A percentile compares a stretch with the other conserved stretches of the same genome.
Evolutionary conservation across 306 rosid genomes (phyloP).

Genomic region (Fragaria nilgerrensis): DNA sequence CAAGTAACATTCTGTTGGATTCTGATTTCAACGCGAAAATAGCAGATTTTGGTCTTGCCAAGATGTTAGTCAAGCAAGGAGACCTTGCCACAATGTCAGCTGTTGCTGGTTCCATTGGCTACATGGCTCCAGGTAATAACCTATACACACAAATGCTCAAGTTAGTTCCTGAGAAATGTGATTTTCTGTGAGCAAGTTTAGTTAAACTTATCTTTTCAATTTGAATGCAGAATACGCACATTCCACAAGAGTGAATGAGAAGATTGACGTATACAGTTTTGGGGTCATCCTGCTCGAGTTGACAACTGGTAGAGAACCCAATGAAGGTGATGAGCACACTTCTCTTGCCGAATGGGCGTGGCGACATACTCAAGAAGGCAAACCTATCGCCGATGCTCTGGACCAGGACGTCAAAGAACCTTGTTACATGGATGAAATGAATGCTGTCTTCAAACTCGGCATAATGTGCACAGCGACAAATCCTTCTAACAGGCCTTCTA

Average conservation of each 20-base stretch:
- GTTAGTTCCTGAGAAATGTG: not conserved
- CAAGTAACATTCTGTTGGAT: constrained; percentile 81
- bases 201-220: not conserved
- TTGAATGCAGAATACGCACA: constrained; percentile 60
- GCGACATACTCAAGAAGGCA: constrained; percentile 39
- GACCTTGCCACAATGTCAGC: constrained; percentile 72
- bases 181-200: not conserved
- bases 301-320: constrained; percentile 65
- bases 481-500: constrained; percentile 65
- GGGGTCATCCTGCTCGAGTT: constrained; percentile 78
- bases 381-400: constrained; percentile 40
- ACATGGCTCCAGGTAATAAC: constrained; percentile 84
- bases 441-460: constrained; percentile 60
- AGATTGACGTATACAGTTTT: constrained; percentile 71
- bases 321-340: constrained; percentile 51
- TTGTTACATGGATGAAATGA: constrained; percentile 47
- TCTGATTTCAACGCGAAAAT: constrained; percentile 68
- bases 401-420: constrained; percentile 56
- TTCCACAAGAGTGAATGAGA: constrained; percentile 59
- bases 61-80: constrained; percentile 59
- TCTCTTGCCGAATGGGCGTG: constrained; percentile 72
- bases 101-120: constrained; percentile 86
- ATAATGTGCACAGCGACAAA: constrained; percentile 46
- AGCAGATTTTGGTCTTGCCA: constrained; percentile 87
- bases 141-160: not conserved